Conservation (phyloP, 805 yeast species). For the Hyphopichia homilentoma region DNA sequence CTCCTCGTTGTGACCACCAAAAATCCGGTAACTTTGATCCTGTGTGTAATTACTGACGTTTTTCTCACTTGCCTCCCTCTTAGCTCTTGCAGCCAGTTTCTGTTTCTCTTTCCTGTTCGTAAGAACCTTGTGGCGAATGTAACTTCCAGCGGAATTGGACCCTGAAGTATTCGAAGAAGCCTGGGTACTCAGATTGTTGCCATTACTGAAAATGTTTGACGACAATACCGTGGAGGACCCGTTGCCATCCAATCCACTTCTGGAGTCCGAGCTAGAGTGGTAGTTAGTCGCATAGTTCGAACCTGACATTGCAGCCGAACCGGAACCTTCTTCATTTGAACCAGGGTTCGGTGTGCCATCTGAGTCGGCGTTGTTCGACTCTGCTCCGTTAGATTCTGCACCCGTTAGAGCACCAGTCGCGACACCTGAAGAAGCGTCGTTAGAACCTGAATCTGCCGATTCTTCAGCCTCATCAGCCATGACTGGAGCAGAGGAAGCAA, state of each 20-base stretch:
- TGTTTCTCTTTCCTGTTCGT: not conserved
- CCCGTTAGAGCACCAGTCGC: not conserved
- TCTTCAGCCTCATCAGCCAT: conserved; percentile 5
- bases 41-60: conserved; percentile 12
- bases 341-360: conserved; percentile 5
- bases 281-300: not conserved
- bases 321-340: conserved; percentile 7
- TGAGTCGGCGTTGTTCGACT: not conserved
- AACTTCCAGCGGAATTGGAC: conserved; percentile 6
- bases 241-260: not conserved
- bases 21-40: conserved; percentile 17
- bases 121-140: conserved; percentile 2
- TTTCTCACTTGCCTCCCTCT: conserved; percentile 1
- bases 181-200: conserved; percentile 3
- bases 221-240: not conserved
- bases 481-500: no score
- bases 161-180: conserved; percentile 6
- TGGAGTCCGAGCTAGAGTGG: not conserved
- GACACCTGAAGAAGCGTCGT: conserved; percentile 4
- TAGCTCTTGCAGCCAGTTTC: no score
- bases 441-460: conserved; percentile 4
- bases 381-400: not conserved
- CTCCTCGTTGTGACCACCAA: conserved; percentile 8
- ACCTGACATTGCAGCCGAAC: conserved; percentile 3
- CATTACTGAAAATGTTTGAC: conserved; percentile 8